Evolutionary conservation across 352 stramenopile species (phyloP).

Genomic region (Phytopythium vexans): DNA sequence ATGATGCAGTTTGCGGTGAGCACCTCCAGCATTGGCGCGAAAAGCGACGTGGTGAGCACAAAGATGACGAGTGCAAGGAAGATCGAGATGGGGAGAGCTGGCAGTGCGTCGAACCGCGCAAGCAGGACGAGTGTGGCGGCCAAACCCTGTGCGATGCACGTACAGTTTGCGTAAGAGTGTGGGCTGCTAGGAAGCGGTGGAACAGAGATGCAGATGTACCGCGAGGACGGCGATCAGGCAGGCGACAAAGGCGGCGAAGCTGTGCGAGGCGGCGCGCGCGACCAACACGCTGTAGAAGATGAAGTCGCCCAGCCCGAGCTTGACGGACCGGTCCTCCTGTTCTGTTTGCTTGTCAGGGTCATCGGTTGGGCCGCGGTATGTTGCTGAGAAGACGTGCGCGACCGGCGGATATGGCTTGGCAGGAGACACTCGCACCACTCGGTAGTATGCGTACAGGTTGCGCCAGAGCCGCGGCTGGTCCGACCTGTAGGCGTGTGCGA

Average conservation of each 20-base stretch:
- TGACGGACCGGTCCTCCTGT: conserved; percentile 69
- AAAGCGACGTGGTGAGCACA: conserved; percentile 28
- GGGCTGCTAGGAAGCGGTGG: neutral
- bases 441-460: conserved; percentile 46
- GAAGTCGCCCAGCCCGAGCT: conserved; percentile 94
- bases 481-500: conserved; percentile 26
- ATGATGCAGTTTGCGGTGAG: conserved; percentile 4
- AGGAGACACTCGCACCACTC: conserved; percentile 23
- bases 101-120: conserved; percentile 90
- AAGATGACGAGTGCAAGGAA: conserved; percentile 73
- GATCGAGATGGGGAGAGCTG: conserved; percentile 95
- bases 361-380: conserved; percentile 25
- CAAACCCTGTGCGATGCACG: conserved; percentile 49
- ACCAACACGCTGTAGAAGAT: conserved; percentile 98
- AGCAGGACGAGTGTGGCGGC: conserved; percentile 92
- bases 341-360: conserved; percentile 17
- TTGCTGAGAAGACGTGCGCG: conserved; percentile 16
- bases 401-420: conserved; percentile 31
- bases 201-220: conserved; percentile 31
- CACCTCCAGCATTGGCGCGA: conserved; percentile 32
- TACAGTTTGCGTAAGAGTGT: neutral
- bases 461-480: conserved; percentile 40
- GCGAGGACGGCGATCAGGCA: conserved; percentile 92
- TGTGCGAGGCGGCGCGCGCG: conserved; percentile 90
- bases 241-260: conserved; percentile 89